Conservation (phyloP, 2,329 filamentous ascomycete genomes). For the Fusarium setosum region DNA sequence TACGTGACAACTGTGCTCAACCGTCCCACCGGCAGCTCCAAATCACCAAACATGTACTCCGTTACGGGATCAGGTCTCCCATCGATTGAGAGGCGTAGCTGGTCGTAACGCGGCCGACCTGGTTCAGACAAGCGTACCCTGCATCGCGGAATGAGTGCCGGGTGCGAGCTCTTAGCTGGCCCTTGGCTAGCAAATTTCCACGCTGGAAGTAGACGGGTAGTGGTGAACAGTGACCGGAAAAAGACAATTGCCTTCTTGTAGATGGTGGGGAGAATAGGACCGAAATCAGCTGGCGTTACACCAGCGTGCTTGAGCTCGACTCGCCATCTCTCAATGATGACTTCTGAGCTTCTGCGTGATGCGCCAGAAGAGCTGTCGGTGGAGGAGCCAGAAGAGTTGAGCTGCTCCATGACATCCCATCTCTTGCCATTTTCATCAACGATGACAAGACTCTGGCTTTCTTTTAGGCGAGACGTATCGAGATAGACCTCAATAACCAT, state of each 20-base stretch:
- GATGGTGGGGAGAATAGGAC: conserved; percentile 78
- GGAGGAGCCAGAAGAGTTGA: conserved; percentile 72
- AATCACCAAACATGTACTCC: conserved; percentile 82
- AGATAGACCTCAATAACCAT: conserved; percentile 92
- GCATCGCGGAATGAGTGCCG: conserved; percentile 79
- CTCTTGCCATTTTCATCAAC: conserved; percentile 90
- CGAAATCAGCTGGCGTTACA: conserved; percentile 67
- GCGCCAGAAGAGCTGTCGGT: conserved; percentile 59
- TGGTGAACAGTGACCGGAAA: conserved; percentile 88
- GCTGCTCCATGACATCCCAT: conserved; percentile 89
- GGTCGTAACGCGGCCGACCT: conserved; percentile 70
- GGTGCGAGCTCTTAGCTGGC: conserved; percentile 76
- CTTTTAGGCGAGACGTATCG: conserved; percentile 81
- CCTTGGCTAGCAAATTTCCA: conserved; percentile 85
- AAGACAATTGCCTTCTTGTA: conserved; percentile 98
- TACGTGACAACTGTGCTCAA: conserved; percentile 86
- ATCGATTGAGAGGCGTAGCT: conserved; percentile 61
- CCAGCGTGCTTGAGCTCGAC: conserved; percentile 75
- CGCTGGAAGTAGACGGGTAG: conserved; percentile 83
- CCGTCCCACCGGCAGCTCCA: conserved; percentile 87
- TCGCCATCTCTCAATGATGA: conserved; percentile 91
- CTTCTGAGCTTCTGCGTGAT: conserved; percentile 69
- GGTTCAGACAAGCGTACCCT: conserved; percentile 76
- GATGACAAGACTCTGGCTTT: conserved; percentile 88
- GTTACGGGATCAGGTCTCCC: conserved; percentile 64